Conservation (phyloP, 2,329 filamentous ascomycete species). For the Phyllosticta citriasiana region DNA sequence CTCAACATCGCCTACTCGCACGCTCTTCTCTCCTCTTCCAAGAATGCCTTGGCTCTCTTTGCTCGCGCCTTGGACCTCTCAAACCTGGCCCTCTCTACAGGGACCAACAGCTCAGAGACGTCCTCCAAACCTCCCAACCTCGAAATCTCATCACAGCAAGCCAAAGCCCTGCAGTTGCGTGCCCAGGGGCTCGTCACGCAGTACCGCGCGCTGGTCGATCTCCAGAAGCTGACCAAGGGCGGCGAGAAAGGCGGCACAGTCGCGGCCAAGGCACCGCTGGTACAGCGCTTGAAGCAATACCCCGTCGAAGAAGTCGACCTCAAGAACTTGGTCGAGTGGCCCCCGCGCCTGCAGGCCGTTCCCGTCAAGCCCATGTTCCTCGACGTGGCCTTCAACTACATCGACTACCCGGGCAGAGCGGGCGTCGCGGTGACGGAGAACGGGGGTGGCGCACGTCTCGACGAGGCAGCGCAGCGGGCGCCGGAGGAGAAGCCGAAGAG, state of each 20-base stretch:
- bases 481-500: constrained; percentile 33
- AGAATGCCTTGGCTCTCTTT: constrained; percentile 78
- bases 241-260: constrained; percentile 18
- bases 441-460: constrained; percentile 10
- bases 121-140: constrained; percentile 51
- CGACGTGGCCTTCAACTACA: constrained; percentile 96
- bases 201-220: constrained; percentile 75
- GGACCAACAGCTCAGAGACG: constrained; percentile 22
- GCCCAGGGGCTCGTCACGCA: constrained; percentile 66
- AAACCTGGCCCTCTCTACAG: constrained; percentile 37
- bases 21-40: constrained; percentile 57
- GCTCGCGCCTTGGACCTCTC: constrained; percentile 59
- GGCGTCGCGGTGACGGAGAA: constrained; percentile 21
- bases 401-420: constrained; percentile 68
- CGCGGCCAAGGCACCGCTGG: constrained; percentile 44
- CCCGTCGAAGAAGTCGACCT: constrained; percentile 62
- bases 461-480: constrained; percentile 11
- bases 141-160: constrained; percentile 51
- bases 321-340: constrained; percentile 73
- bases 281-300: constrained; percentile 68
- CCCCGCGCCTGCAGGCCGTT: constrained; percentile 70
- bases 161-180: constrained; percentile 49
- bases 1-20: constrained; percentile 81
- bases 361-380: constrained; percentile 94
- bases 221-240: constrained; percentile 37